These are phyloP conservation scores for Jaapia argillacea DNA, from an alignment of 768 basidiomycete genomes.

Conservation along the genomic window DNA sequence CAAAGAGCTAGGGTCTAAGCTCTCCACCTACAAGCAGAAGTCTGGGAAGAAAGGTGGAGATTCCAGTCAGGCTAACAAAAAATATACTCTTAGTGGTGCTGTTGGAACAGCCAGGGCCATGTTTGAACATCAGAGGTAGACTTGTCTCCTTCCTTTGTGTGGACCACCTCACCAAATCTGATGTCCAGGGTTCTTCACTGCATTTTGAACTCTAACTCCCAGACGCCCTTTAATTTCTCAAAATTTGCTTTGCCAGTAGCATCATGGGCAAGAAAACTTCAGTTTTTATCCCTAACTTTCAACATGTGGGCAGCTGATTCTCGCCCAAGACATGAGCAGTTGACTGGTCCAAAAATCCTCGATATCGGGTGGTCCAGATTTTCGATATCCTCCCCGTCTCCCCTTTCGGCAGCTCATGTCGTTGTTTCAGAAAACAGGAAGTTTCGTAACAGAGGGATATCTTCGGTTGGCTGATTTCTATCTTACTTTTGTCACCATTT, in stretches of 20 bases:
- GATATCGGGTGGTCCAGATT: neutral
- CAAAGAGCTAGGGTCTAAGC: slow-evolving; percentile 25
- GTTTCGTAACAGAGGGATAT: neutral
- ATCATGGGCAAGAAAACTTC: neutral
- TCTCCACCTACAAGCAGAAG: slow-evolving; percentile 28
- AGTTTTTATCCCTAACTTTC: neutral
- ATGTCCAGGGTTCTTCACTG: neutral
- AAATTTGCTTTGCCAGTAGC: neutral
- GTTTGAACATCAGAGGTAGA: slow-evolving; percentile 42
- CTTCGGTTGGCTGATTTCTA: neutral
- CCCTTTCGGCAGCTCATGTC: neutral
- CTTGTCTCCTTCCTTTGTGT: no score
- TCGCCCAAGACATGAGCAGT: neutral
- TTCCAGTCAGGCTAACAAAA: slow-evolving; percentile 33
- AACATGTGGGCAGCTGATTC: neutral
- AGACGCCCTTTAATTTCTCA: neutral
- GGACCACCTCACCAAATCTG: neutral
- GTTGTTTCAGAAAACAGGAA: neutral
- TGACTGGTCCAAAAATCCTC: neutral
- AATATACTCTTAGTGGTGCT: slow-evolving; percentile 16
- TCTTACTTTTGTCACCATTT: neutral
- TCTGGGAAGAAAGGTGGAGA: slow-evolving; percentile 28
- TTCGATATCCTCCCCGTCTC: neutral
- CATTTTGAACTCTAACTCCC: neutral
- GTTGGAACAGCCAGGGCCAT: slow-evolving; percentile 22